A percentile compares a stretch with the other conserved stretches of the same genome.
phyloP scores from a whole-genome alignment of 176 grass and related monocot genomes.

The Lolium multiflorum region DNA sequence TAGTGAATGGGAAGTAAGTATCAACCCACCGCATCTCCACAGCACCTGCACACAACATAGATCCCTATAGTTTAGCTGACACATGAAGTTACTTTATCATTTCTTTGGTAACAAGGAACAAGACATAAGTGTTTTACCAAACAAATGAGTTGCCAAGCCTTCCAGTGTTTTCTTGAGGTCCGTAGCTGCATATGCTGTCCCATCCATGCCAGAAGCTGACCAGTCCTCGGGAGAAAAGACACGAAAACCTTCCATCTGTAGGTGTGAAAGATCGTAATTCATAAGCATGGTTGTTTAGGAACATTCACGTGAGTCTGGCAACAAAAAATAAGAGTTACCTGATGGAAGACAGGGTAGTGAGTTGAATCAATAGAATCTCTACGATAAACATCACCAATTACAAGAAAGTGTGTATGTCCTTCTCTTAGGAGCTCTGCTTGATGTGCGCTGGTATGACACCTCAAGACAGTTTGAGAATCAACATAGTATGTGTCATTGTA shows the following conservation, averaged over 20 bases:
- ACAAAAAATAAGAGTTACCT: constrained; percentile 45
- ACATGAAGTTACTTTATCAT: constrained; percentile 22
- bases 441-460: constrained; percentile 93
- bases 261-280: constrained; percentile 27
- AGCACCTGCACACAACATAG: constrained; percentile 61
- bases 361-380: constrained; percentile 96
- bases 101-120: background rate
- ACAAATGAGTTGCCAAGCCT: constrained; percentile 92
- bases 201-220: constrained; percentile 80
- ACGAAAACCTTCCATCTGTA: constrained; percentile 92
- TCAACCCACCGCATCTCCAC: constrained; percentile 99
- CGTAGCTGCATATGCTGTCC: constrained; percentile 73
- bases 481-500: constrained; percentile 99
- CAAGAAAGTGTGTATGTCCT: constrained; percentile 92
- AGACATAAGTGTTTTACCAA: constrained; percentile 59
- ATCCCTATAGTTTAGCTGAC: constrained; percentile 14
- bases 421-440: constrained; percentile 90
- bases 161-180: constrained; percentile 90
- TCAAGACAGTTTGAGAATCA: constrained; percentile 71
- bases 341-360: constrained; percentile 98
- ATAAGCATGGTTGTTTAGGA: background rate
- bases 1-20: constrained; percentile 98
- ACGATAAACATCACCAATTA: constrained; percentile 96
- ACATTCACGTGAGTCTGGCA: constrained; percentile 10
- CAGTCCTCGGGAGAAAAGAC: constrained; percentile 89